Evolutionary conservation across 805 yeast species (phyloP).

Genomic region (Zygosaccharomyces gambellarensis): DNA sequence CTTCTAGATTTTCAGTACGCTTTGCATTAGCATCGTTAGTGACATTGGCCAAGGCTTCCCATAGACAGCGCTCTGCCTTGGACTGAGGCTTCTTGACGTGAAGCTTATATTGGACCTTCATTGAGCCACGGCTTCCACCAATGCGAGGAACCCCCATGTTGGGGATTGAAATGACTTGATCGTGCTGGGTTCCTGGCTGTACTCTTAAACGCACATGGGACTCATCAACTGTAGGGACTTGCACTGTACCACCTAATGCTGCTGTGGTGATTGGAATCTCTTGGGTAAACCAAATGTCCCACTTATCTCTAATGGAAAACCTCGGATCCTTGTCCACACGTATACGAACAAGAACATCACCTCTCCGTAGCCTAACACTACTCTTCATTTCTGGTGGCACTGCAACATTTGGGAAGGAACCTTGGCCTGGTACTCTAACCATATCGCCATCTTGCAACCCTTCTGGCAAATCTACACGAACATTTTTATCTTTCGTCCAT

Average conservation of each 20-base stretch:
- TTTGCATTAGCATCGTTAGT: constrained; percentile 75
- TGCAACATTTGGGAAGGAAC: constrained; percentile 81
- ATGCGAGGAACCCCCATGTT: constrained; percentile 80
- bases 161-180: constrained; percentile 68
- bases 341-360: constrained; percentile 82
- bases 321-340: constrained; percentile 68
- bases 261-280: constrained; percentile 92
- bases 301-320: constrained; percentile 59
- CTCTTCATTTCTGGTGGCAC: constrained; percentile 46
- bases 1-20: constrained; percentile 38
- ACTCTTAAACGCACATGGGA: constrained; percentile 69
- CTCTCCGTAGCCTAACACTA: constrained; percentile 64
- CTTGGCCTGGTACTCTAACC: constrained; percentile 78
- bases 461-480: constrained; percentile 79
- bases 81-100: constrained; percentile 69
- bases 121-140: constrained; percentile 65
- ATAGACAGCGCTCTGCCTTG: constrained; percentile 78
- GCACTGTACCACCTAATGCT: constrained; percentile 85
- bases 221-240: constrained; percentile 89
- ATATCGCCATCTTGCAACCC: constrained; percentile 86
- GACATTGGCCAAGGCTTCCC: constrained; percentile 94
- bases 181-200: constrained; percentile 78
- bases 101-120: constrained; percentile 70
- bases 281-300: constrained; percentile 57
- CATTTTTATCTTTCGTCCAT: constrained; percentile 53